Evolutionary conservation across 768 basidiomycete species (phyloP).

Genomic region (Xerocomus potaroensis): DNA sequence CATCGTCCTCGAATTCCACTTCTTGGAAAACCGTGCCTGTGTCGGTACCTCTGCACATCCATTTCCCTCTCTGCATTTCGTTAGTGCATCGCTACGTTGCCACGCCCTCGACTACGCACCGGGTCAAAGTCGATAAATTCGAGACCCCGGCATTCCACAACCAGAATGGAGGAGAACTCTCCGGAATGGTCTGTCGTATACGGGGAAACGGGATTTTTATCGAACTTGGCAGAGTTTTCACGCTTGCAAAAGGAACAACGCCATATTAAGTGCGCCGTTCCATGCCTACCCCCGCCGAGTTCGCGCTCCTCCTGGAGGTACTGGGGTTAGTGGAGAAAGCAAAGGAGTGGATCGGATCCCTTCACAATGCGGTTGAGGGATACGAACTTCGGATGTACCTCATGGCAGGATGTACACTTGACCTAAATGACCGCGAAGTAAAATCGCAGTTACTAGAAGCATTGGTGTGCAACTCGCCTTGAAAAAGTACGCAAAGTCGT

Average conservation of each 20-base stretch:
- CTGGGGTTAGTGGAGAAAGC: constrained; percentile 1
- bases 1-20: constrained; percentile 48
- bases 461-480: constrained; percentile 38
- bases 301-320: constrained; percentile 57
- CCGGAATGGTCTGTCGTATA: constrained; percentile 60
- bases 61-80: constrained; percentile 53
- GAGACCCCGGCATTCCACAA: constrained; percentile 81
- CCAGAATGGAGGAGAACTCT: constrained; percentile 59
- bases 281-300: constrained; percentile 62
- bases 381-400: constrained; percentile 68
- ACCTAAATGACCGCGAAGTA: constrained; percentile 41
- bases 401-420: constrained; percentile 75
- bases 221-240: constrained; percentile 80
- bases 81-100: background rate
- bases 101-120: constrained; percentile 36
- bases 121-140: constrained; percentile 81
- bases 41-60: constrained; percentile 67
- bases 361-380: constrained; percentile 65
- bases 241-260: constrained; percentile 72
- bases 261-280: constrained; percentile 79
- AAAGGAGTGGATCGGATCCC: background rate
- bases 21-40: constrained; percentile 56
- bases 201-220: constrained; percentile 44
- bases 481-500: constrained; percentile 80
- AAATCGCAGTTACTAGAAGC: background rate